Base-by-base conservation (phyloP, 202 grass and related monocot genomes). In the Schoenoplectus tabernaemontani region DNA sequence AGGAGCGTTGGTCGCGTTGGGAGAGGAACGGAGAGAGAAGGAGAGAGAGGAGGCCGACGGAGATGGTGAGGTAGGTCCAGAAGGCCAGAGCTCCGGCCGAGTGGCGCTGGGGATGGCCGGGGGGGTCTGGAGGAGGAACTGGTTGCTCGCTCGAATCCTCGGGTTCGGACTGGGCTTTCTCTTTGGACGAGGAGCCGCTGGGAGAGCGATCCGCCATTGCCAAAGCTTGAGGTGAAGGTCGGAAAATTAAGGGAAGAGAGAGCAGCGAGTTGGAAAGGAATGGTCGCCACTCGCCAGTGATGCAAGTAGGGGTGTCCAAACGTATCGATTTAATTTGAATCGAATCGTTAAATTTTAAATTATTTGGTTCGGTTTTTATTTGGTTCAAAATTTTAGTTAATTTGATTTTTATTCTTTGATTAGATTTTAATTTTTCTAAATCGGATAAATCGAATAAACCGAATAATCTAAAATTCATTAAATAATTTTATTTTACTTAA, bases 11-110 rank as follows among this genome's bases (percentile, higher is more conserved):
- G 12, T 67, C 81, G 20, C 74, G 66, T 70, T 83, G 7, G 83
- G 83, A 82, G 5, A 87, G 81, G 19, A 93, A 87, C 24, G 89
- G 4, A 10, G 82, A 59, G 77, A 85, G 83, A 57, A 81, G 43
- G 66, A 95, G 66, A 30, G 92, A 86, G 74, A 97, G 54, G 32
- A 92, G 64, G 57, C 87, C 86, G 80, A 93, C 87, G 67, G 83
- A 84, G 39, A 86, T 81, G 46, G 94, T 87, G 87, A 97, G 84
- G 87, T 97, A 97, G 81, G 88, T 86, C 93, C 94, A 93, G 87
- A 97, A 97, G 5, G 91, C 82, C 82, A 97, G 65, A 7, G 84
- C 82, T 46, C 84, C 76, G 56, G 68, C 66, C 24, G 87, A 64
- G 0, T 80, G 54, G 41, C 85, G 23, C 3, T 56, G 59, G 15